Base-by-base conservation (phyloP, 1,284 basidiomycete genomes). In the Pterulicium gracile region DNA sequence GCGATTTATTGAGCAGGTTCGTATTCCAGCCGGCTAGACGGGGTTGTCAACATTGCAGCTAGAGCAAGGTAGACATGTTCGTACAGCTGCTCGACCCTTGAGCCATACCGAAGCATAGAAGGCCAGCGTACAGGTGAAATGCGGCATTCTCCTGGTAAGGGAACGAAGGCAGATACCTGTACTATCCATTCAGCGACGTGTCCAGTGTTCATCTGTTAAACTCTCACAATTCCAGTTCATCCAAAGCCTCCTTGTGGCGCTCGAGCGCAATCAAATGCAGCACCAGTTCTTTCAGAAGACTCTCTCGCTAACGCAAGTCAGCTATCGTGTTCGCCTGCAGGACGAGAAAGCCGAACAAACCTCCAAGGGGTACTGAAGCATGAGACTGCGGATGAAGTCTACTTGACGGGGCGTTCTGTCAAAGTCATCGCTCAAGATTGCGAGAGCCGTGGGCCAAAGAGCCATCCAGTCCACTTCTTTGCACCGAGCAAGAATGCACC, bases 141-240 rank as follows among this genome's bases (percentile, higher is more conserved):
- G 79, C 65, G 1, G 83, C 73, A 49, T 88, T 87, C 51, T 89
- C 83, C 56, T 82, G 79, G 64, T 84, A 94, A 0, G 91, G 91
- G 58, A 85, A 83, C 1, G 86, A 84, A 0, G 87, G 81, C 10
- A 94, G 71, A 59, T 88, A 93, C 24, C 88, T 93, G 52, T 3
- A 35, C 41, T 27, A 52, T 46, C 14, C 27, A 44, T 35, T 49
- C 1, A 51, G 22, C 18, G 50, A 36, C 43, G 36, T 21, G 3
- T 42, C 24, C 23, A 34, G 48, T 5, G 35, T 42, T 19, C 24
- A 4, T 44, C 46, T 4, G 48, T 46, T 40, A 43, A 32, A 4
- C 14, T 63, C 78, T 55, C 62, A 91, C 87, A 91, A 69, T 57
- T 92, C 88, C 12, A 94, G 66, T 58, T 94, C 87, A 50, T 89